Evolutionary conservation across 1,284 basidiomycete genomes (phyloP).

Genomic region (Entoloma clypeatum): DNA sequence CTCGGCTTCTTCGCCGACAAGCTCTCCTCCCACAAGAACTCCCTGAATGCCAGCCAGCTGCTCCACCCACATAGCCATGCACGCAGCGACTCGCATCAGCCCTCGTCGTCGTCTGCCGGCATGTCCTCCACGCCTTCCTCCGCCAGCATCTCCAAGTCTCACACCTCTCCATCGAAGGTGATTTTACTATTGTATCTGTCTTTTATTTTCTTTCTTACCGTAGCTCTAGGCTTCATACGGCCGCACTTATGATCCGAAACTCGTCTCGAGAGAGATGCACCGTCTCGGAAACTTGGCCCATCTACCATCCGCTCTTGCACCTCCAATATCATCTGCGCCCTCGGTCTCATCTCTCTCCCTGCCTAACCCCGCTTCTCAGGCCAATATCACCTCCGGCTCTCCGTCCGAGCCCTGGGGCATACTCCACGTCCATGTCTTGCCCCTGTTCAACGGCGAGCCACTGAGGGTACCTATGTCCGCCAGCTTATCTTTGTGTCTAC

Average conservation of each 20-base stretch:
- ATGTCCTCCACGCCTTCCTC: constrained; percentile 30
- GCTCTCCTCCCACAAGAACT: constrained; percentile 32
- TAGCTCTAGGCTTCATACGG: constrained; percentile 47
- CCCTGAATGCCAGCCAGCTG: constrained; percentile 31
- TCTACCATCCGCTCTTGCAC: constrained; percentile 38
- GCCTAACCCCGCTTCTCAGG: constrained; percentile 35
- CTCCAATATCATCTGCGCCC: constrained; percentile 37
- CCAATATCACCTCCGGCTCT: constrained; percentile 34
- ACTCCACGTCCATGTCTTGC: constrained; percentile 83
- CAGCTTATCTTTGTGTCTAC: background rate
- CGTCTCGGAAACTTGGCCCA: constrained; percentile 59
- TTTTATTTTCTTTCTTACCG: constrained; percentile 8
- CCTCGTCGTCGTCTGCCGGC: constrained; percentile 19
- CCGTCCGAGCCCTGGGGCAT: constrained; percentile 71
- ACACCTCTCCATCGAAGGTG: constrained; percentile 69
- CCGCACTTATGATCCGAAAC: constrained; percentile 68
- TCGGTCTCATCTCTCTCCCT: constrained; percentile 40
- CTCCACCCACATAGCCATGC: constrained; percentile 35
- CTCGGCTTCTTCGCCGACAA: constrained; percentile 40
- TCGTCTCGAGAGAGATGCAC: constrained; percentile 76
- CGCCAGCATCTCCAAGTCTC: constrained; percentile 34
- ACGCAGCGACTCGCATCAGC: constrained; percentile 27
- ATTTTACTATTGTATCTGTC: constrained; percentile 14
- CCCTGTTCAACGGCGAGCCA: constrained; percentile 89
- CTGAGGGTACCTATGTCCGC: constrained; percentile 81